phyloP scores from a whole-genome alignment of 768 basidiomycete species.

The Boletus eberwhitei region DNA sequence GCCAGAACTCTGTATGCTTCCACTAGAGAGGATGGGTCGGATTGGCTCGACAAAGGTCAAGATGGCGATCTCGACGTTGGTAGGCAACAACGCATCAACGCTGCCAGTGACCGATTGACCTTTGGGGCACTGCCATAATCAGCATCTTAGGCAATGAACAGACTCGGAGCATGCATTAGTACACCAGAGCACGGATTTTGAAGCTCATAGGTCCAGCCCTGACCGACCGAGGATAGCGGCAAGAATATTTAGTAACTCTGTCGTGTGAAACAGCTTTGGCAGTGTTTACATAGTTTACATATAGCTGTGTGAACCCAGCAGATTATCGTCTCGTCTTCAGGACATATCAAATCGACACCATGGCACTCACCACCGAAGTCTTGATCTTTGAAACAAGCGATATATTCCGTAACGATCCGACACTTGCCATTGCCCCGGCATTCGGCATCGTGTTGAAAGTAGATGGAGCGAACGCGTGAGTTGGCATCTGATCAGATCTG shows the following conservation, averaged over 20 bases:
- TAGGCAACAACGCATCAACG: too few species aligned
- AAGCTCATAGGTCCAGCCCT: too few species aligned
- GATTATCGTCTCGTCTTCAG: background rate
- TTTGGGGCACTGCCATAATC: too few species aligned
- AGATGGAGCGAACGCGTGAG: slow-evolving; percentile 15
- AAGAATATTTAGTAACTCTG: too few species aligned
- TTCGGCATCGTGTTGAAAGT: slow-evolving; percentile 8
- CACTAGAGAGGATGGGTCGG: too few species aligned
- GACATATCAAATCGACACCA: background rate
- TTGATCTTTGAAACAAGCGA: slow-evolving; percentile 17
- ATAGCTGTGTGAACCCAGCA: too few species aligned
- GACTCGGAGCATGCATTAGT: too few species aligned
- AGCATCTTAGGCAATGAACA: background rate
- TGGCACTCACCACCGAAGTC: slow-evolving; percentile 23
- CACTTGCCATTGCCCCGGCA: background rate
- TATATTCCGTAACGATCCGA: slow-evolving; percentile 4
- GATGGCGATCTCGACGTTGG: too few species aligned
- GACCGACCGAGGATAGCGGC: background rate
- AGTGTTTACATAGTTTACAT: background rate
- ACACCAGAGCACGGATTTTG: background rate
- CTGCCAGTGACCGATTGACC: too few species aligned
- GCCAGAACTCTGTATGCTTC: too few species aligned
- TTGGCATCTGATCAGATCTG: background rate
- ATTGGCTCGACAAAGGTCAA: too few species aligned
- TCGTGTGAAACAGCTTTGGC: background rate